Conservation (phyloP, 306 rosid species). For the Ammopiptanthus mongolicus region DNA sequence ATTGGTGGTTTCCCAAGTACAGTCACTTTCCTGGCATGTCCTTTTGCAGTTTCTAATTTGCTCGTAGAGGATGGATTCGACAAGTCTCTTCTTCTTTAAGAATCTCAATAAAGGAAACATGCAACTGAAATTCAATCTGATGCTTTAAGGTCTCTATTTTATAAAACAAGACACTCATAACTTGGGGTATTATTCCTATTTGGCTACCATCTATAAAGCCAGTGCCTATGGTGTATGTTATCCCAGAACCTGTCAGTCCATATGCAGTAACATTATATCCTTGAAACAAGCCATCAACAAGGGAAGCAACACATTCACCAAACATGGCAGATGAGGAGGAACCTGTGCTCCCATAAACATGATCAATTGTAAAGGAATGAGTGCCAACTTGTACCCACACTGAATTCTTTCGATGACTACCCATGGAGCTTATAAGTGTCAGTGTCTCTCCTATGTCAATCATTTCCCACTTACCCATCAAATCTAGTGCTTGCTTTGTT, state of each 20-base stretch:
- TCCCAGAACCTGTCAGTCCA: constrained; percentile 99
- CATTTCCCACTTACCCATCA: too few relatives aligned
- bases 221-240: constrained; percentile 98
- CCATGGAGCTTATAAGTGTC: too few relatives aligned
- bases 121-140: constrained; percentile 86
- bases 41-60: constrained; percentile 80
- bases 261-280: constrained; percentile 99
- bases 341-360: constrained; percentile 88
- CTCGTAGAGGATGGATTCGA: constrained; percentile 60
- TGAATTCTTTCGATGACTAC: too few relatives aligned
- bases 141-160: constrained; percentile 77
- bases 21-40: constrained; percentile 64
- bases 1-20: constrained; percentile 83
- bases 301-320: constrained; percentile 74
- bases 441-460: too few relatives aligned
- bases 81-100: constrained; percentile 97
- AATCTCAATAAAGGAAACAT: constrained; percentile 97
- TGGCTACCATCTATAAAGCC: constrained; percentile 80
- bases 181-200: constrained; percentile 85
- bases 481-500: too few relatives aligned
- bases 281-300: constrained; percentile 89
- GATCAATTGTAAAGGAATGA: constrained; percentile 93
- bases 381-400: constrained; percentile 96
- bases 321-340: constrained; percentile 81
- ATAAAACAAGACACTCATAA: constrained; percentile 70